Conservation (phyloP, 495 filamentous ascomycete genomes). For the Neurospora sp. region DNA sequence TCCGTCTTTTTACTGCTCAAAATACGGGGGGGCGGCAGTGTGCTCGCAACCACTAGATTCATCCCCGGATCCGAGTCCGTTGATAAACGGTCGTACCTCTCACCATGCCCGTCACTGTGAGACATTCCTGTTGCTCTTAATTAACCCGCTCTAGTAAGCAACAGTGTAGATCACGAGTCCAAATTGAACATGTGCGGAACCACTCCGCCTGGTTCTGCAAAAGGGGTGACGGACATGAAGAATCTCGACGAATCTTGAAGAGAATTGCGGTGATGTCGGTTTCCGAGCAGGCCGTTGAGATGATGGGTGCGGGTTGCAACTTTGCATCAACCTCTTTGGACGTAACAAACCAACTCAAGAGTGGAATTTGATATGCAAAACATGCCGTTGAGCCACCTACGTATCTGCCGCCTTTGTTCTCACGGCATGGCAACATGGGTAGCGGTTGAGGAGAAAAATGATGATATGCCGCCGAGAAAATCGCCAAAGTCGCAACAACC, state of each 20-base stretch:
- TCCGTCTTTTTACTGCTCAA: neutral
- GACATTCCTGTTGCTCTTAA: neutral
- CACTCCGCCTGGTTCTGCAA: neutral
- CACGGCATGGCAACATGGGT: neutral
- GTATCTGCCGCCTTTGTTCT: neutral
- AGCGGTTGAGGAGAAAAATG: neutral
- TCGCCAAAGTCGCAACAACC: neutral
- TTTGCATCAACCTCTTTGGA: neutral
- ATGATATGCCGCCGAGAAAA: neutral
- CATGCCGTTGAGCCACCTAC: neutral
- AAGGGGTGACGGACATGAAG: neutral
- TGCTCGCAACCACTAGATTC: neutral
- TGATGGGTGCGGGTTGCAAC: neutral
- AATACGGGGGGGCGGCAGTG: neutral
- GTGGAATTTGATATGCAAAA: neutral
- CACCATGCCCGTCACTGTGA: neutral
- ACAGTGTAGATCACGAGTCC: neutral
- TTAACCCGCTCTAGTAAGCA: neutral
- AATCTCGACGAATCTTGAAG: neutral
- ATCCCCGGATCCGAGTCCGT: neutral
- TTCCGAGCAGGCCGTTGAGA: neutral
- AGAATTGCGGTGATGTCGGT: neutral
- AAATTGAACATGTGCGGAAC: neutral
- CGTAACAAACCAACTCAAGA: neutral
- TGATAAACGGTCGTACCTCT: neutral